A percentile compares a stretch with the other conserved stretches of the same genome.
phyloP scores from a whole-genome alignment of 2,329 filamentous ascomycete species.

The Chrysoporthe austroafricana region DNA sequence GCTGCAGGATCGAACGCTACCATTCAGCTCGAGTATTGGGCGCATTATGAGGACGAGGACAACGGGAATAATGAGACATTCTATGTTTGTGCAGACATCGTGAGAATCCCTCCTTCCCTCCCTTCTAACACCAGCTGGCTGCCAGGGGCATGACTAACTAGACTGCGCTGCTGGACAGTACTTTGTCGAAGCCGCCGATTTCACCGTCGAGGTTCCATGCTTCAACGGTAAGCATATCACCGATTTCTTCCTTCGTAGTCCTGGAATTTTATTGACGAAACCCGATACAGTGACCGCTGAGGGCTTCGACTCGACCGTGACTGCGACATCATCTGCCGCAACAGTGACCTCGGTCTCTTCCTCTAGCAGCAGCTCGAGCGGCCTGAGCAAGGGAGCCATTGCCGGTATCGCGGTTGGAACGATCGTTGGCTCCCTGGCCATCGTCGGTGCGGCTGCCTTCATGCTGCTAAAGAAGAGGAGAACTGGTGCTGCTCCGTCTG shows the following conservation, averaged over 20 bases:
- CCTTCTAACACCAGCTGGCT: slow-evolving; percentile 9
- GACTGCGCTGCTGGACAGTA: slow-evolving; percentile 32
- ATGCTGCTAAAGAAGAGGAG: slow-evolving; percentile 32
- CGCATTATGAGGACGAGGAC: slow-evolving; percentile 46
- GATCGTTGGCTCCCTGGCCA: slow-evolving; percentile 37
- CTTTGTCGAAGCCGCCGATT: slow-evolving; percentile 38
- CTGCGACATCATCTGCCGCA: slow-evolving; percentile 29
- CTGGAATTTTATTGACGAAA: background rate
- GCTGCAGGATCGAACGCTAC: slow-evolving; percentile 51
- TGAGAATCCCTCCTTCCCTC: slow-evolving; percentile 31
- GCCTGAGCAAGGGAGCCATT: slow-evolving; percentile 40
- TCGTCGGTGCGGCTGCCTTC: slow-evolving; percentile 37
- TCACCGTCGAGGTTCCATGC: slow-evolving; percentile 39
- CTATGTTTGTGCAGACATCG: slow-evolving; percentile 44
- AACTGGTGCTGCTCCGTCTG: background rate
- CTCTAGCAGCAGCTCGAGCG: slow-evolving; percentile 29
- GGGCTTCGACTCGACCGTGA: slow-evolving; percentile 36
- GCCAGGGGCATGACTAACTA: background rate
- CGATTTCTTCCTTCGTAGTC: background rate
- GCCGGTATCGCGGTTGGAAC: slow-evolving; percentile 44
- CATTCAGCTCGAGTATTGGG: slow-evolving; percentile 52
- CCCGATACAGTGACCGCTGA: slow-evolving; percentile 32
- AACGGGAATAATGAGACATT: slow-evolving; percentile 41
- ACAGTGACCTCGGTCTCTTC: slow-evolving; percentile 22
- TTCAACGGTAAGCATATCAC: slow-evolving; percentile 36